Conservation (phyloP, 164 flowering plant genomes). For the Echeveria elegans region DNA sequence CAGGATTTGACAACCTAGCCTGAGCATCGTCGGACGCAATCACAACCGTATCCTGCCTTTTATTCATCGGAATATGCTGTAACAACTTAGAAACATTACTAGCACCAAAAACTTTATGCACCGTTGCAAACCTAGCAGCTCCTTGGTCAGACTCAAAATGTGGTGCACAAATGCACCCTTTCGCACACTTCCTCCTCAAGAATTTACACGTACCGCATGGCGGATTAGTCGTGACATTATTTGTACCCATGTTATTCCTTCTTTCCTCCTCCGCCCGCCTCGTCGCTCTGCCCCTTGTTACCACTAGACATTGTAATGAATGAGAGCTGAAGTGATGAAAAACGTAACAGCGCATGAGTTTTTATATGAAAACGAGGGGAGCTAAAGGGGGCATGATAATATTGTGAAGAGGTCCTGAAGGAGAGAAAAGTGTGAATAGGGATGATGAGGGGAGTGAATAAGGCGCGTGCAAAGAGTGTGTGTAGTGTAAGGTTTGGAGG, state of each 20-base stretch:
- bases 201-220: constrained; percentile 97
- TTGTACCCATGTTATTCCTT: too few species aligned
- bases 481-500: constrained; percentile 6
- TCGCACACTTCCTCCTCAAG: constrained; percentile 73
- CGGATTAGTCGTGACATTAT: not conserved
- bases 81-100: constrained; percentile 85
- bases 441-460: constrained; percentile 16
- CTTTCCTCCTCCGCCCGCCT: too few species aligned
- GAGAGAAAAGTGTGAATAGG: constrained; percentile 30
- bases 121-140: constrained; percentile 80
- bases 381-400: constrained; percentile 57
- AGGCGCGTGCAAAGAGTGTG: constrained; percentile 45
- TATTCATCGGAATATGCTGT: constrained; percentile 54
- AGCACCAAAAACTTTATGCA: constrained; percentile 88
- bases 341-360: not conserved
- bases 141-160: constrained; percentile 86
- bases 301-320: constrained; percentile 12
- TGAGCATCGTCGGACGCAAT: constrained; percentile 84
- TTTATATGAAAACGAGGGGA: constrained; percentile 1
- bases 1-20: constrained; percentile 84
- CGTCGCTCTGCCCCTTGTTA: constrained; percentile 10
- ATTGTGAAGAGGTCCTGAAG: constrained; percentile 65
- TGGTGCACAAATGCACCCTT: constrained; percentile 83
- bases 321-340: not conserved
- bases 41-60: constrained; percentile 74